Evolutionary conservation across 495 filamentous ascomycete species (phyloP), one percentile per base, ranked within the genome.

Genomic region (Clohesyomyces aquaticus): DNA sequence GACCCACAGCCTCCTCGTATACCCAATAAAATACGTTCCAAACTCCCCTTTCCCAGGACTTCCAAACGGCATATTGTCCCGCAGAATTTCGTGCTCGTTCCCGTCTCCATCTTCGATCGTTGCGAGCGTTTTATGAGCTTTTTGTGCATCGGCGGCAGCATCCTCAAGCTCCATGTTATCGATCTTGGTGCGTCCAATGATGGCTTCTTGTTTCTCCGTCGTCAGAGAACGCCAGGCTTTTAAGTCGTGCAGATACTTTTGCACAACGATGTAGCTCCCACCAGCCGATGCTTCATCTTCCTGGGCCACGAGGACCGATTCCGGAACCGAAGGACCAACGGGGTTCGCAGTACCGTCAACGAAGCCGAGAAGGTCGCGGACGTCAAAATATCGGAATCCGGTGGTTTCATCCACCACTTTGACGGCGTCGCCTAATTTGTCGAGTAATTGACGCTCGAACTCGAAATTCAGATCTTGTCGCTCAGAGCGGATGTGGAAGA

Each of bases 21-120:
- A 85, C 4, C 81, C 83, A 61, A 84, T 84, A 49, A 85, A 84
- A 67, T 84, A 85, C 1, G 82, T 85, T 16, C 83, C 83, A 57
- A 83, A 84, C 70, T 84, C 75, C 1, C 75, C 78, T 0, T 76
- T 71, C 0, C 79, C 80, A 0, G 81, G 82, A 2, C 78, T 79
- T 0, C 83, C 83, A 66, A 84, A 85, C 0, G 83, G 82, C 83
- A 85, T 85, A 64, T 85, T 85, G 55, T 85, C 83, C 0, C 83
- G 77, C 0, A 85, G 73, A 35, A 85, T 82, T 26, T 77, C 77
- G 66, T 82, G 71, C 71, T 84, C 83, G 11, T 75, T 65, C 0
- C 81, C 82, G 57, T 78, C 56, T 26, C 81, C 78, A 57, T 82
- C 81, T 54, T 80, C 80, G 21, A 85, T 79, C 6, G 81, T 84